These are phyloP conservation scores for Leccinum barrowsii DNA, from an alignment of 768 basidiomycete species.

Conservation along the genomic window DNA sequence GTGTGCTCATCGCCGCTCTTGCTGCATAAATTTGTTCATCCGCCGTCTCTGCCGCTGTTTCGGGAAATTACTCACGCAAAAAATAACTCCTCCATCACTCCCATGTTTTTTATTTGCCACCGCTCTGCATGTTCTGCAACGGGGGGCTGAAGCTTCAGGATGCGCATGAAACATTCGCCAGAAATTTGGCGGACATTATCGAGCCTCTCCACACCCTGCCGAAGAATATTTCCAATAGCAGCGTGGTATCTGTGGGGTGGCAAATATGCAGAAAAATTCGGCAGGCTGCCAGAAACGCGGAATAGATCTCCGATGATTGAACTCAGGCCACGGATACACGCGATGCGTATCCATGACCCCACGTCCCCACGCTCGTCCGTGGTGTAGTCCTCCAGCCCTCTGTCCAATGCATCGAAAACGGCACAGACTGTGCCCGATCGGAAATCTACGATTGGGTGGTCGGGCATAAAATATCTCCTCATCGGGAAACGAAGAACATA, in stretches of 20 bases:
- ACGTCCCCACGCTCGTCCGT: slow-evolving; percentile 95
- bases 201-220: slow-evolving; percentile 87
- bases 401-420: slow-evolving; percentile 55
- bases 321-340: slow-evolving; percentile 66
- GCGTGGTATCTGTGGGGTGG: slow-evolving; percentile 54
- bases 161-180: slow-evolving; percentile 53
- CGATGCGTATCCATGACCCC: slow-evolving; percentile 90
- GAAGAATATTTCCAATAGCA: slow-evolving; percentile 66
- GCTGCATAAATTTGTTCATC: slow-evolving; percentile 21
- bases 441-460: slow-evolving; percentile 39
- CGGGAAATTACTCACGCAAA: slow-evolving; percentile 36
- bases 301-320: slow-evolving; percentile 52
- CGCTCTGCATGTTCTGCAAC: slow-evolving; percentile 33
- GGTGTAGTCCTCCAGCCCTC: slow-evolving; percentile 86
- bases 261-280: slow-evolving; percentile 55
- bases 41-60: neutral
- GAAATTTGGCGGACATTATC: slow-evolving; percentile 87
- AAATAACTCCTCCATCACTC: slow-evolving; percentile 53
- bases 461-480: slow-evolving; percentile 8
- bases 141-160: slow-evolving; percentile 50
- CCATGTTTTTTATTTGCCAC: slow-evolving; percentile 52
- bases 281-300: slow-evolving; percentile 36
- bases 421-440: slow-evolving; percentile 41
- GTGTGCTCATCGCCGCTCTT: slow-evolving; percentile 29
- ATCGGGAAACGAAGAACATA: slow-evolving; percentile 32